These are phyloP conservation scores for Xylaria castorea DNA, from an alignment of 495 filamentous ascomycete species.

Conservation along the genomic window DNA sequence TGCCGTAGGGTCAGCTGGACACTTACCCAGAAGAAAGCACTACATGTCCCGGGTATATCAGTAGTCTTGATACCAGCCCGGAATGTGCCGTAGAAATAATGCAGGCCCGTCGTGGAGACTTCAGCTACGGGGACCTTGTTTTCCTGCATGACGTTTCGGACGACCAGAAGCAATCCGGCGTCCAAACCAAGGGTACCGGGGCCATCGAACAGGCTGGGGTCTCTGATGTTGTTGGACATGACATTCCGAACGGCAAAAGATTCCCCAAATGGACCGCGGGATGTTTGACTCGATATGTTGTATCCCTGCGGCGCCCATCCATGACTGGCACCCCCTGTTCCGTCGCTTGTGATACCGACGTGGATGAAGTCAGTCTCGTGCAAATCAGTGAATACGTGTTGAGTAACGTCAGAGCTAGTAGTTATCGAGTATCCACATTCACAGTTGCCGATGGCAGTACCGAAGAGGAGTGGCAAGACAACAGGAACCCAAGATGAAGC, in stretches of 20 bases:
- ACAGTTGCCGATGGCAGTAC: conserved; percentile 58
- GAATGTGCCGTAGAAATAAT: conserved; percentile 71
- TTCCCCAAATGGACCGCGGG: conserved; percentile 71
- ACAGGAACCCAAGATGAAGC: conserved; percentile 29
- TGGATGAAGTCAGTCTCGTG: conserved; percentile 73
- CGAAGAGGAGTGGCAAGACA: conserved; percentile 26
- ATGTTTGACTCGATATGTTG: conserved; percentile 58
- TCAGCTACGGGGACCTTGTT: conserved; percentile 66
- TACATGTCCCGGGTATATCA: conserved; percentile 67
- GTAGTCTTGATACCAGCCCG: conserved; percentile 70
- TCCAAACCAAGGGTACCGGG: conserved; percentile 53
- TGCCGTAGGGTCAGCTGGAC: too few species aligned
- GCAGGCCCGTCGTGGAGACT: conserved; percentile 60
- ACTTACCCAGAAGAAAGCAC: conserved; percentile 77
- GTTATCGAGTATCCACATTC: conserved; percentile 70
- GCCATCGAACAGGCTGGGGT: conserved; percentile 44
- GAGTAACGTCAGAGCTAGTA: conserved; percentile 46
- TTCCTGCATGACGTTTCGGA: conserved; percentile 54
- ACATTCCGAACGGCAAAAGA: conserved; percentile 61
- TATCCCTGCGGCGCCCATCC: conserved; percentile 69
- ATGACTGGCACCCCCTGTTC: conserved; percentile 29
- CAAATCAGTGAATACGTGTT: conserved; percentile 66
- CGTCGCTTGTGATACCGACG: conserved; percentile 57
- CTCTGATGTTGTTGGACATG: conserved; percentile 56
- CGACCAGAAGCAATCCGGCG: conserved; percentile 66